These are phyloP conservation scores for Mucor mucedo DNA, from an alignment of 371 early-diverging fungal genomes.

Conservation along the genomic window DNA sequence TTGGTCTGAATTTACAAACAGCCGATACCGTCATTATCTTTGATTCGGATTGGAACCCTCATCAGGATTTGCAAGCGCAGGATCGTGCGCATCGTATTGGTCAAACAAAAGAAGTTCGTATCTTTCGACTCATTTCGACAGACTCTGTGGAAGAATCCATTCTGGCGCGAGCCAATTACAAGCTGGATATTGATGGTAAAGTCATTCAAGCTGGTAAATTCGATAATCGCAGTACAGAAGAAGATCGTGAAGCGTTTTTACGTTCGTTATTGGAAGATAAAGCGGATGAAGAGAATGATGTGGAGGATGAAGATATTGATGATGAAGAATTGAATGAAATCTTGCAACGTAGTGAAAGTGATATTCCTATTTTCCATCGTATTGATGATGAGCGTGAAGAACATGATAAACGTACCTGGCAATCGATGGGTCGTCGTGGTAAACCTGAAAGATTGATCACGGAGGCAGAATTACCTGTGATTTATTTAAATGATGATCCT, in stretches of 20 bases:
- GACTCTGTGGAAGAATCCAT: conserved; percentile 98
- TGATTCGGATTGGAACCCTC: conserved; percentile 99
- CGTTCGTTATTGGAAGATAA: conserved; percentile 70
- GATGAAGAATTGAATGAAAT: conserved; percentile 72
- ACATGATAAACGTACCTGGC: conserved; percentile 26
- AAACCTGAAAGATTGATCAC: conserved; percentile 77
- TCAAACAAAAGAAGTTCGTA: conserved; percentile 98
- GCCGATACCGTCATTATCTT: conserved; percentile 99
- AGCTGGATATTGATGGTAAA: conserved; percentile 96
- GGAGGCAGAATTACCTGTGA: conserved; percentile 85
- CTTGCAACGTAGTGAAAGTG: conserved; percentile 43
- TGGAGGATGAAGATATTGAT: conserved; percentile 61
- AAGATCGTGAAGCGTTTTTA: conserved; percentile 90
- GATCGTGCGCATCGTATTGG: conserved; percentile 99
- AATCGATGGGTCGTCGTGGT: conserved; percentile 45
- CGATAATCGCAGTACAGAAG: conserved; percentile 93
- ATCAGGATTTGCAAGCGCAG: conserved; percentile 99
- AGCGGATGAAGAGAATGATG: conserved; percentile 60
- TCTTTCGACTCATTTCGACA: conserved; percentile 93
- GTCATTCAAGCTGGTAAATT: conserved; percentile 99
- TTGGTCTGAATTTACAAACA: conserved; percentile 98
- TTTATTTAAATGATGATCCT: conserved; percentile 70
- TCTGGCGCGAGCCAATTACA: conserved; percentile 92
- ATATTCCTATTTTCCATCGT: conserved; percentile 35
- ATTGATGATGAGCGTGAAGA: conserved; percentile 53